A percentile compares a stretch with the other conserved stretches of the same genome.
Evolutionary conservation across 768 basidiomycete species (phyloP).

Genomic region (Rhodotorula sphaerocarpa): DNA sequence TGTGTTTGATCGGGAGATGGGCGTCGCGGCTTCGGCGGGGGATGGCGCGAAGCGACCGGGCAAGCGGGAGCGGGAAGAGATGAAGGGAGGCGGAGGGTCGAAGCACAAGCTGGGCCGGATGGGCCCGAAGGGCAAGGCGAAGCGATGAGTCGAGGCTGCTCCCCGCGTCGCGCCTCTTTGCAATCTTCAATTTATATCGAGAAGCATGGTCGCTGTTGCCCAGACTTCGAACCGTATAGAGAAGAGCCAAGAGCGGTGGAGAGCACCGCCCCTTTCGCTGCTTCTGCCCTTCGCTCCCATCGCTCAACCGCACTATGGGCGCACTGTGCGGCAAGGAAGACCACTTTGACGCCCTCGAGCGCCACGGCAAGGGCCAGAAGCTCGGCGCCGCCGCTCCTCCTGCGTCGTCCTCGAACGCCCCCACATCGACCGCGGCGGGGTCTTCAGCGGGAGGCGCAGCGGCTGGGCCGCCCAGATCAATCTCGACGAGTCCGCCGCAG

Average conservation of each 20-base stretch:
- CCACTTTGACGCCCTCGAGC: conserved; percentile 15
- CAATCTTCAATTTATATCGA: no score
- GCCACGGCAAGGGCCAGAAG: background rate
- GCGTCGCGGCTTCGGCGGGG: conserved; percentile 4
- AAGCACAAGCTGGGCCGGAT: conserved; percentile 21
- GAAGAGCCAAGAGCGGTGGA: no score
- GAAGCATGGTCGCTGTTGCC: no score
- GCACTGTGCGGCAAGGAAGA: conserved; percentile 25
- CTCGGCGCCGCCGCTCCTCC: background rate
- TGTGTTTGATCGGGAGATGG: conserved; percentile 21
- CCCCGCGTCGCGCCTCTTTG: no score
- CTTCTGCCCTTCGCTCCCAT: background rate
- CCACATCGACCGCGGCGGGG: background rate
- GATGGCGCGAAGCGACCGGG: conserved; percentile 10
- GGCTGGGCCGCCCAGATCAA: background rate
- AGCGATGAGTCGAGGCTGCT: background rate
- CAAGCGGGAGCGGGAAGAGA: conserved; percentile 23
- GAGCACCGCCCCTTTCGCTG: background rate
- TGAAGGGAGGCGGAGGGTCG: conserved; percentile 19
- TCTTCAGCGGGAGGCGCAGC: background rate
- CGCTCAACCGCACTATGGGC: conserved; percentile 3
- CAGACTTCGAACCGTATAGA: no score
- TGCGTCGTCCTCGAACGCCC: background rate
- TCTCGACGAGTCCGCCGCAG: conserved; percentile 13
- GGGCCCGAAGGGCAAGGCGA: conserved; percentile 18